Evolutionary conservation across 768 basidiomycete species (phyloP), one percentile per base, ranked within the genome.

Genomic region (Russula lepida): DNA sequence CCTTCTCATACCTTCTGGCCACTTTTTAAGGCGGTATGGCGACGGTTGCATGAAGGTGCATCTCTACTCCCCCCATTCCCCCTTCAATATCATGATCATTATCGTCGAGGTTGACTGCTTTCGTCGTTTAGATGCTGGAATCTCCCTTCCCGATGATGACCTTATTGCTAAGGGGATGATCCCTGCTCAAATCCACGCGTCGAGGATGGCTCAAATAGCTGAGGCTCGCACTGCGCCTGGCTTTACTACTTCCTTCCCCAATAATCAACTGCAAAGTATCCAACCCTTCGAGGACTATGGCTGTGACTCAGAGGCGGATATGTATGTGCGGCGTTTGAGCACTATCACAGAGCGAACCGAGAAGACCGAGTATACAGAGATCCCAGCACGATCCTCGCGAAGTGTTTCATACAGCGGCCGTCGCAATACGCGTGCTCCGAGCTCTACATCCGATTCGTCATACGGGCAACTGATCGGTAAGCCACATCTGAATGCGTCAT

Each of bases 401-500:
- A 65, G 56, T 37, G 9, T 47, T 6, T 51, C 53, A 19, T 52
- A 32, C 56, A 37, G 12, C 28, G 54, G 21, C 27, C 54, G 49
- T 39, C 57, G 27, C 17, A 61, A 30, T 28, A 28, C 50, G 32
- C 66, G 46, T 53, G 25, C 57, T 21, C 23, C 13, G 19, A 62
- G 56, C 37, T 46, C 60, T 56, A 74, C 75, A 25, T 78, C 76
- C 0, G 83, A 85, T 15, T 84, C 84, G 1, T 71, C 71, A 6
- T 89, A 89, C 65, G 87, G 86, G 4, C 77, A 79, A 62, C 70
- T 83, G 21, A 74, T 88, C 50, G 81, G 86, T 83, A 65, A 59
- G 82, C 70, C 48, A 3, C 23, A 30, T 52, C 30, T 37, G 25
- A 37, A 35, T 13, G 33, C 9, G 23, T 39, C n/a, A 11, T 17